Base-by-base conservation (phyloP, 1,284 basidiomycete genomes). In the Wolfiporia cocos region DNA sequence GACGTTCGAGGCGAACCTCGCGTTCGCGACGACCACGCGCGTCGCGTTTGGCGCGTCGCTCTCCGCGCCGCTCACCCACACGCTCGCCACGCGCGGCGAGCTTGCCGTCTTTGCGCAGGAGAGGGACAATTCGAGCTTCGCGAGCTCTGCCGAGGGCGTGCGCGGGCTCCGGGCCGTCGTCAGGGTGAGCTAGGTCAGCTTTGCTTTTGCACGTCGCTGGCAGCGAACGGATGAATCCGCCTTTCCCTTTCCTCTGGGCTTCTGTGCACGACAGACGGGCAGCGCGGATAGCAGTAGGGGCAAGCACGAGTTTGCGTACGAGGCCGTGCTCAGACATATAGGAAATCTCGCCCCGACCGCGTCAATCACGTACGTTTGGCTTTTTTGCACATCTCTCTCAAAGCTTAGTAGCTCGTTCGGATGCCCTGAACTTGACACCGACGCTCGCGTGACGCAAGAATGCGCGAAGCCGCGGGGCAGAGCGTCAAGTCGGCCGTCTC, bases 11-110 rank as follows among this genome's bases (percentile, higher is more conserved):
- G 88, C 86, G 5, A 87, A 86, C 46, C 66, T 91, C 2, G 80
- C 92, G 0, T 72, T 89, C 12, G 96, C 94, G 0, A 96, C 93
- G 1, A 86, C 88, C 57, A 99, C 93, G 0, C 79, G 82, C 45
- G 81, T 84, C 42, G 81, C 92, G 0, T 95, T 92, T 62, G 75
- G 88, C 49, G 80, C 80, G 23, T 65, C 78, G 5, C 60, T 86
- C 3, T 69, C 72, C 3, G 66, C 74, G 1, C 84, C 82, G 2
- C 62, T 88, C 39, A 71, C 76, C 0, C 60, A 71, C 5, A 67
- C 74, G 29, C 72, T 92, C 35, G 65, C 70, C 29, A 82, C 83
- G 0, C 67, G 70, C 15, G 81, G 75, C 10, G 81, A 83, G 50
- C 41, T 90, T 0, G 68, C 73, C 2, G 63, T 74, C 1, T 89